A percentile compares a stretch with the other conserved stretches of the same genome.
phyloP scores from a whole-genome alignment of 345 rosid species.

The Murraya paniculata region DNA sequence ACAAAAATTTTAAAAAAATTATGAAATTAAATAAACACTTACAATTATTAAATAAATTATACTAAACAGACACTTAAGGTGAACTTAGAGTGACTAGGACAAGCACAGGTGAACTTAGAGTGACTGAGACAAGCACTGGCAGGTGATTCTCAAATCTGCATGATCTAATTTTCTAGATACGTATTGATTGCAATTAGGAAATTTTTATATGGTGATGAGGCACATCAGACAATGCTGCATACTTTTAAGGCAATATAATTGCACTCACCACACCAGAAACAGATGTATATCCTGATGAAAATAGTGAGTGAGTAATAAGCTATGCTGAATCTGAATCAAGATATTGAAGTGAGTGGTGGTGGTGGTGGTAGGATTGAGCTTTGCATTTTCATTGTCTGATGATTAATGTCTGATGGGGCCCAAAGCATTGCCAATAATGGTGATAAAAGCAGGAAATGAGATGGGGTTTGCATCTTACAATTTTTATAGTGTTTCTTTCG shows the following conservation, averaged over 20 bases:
- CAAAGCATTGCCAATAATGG: constrained; percentile 41
- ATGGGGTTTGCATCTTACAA: constrained; percentile 31
- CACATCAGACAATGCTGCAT: neutral
- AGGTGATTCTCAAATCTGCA: neutral
- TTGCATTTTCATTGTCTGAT: constrained; percentile 20
- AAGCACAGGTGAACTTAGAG: neutral
- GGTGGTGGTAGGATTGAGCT: constrained; percentile 29
- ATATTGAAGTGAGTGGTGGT: constrained; percentile 30
- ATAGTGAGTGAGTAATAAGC: constrained; percentile 34
- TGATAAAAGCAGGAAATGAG: constrained; percentile 26
- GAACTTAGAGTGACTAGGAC: neutral
- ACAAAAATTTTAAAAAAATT: no score
- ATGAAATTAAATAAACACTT: fast-evolving
- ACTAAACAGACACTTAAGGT: no score
- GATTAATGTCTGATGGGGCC: constrained; percentile 35
- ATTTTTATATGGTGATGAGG: neutral
- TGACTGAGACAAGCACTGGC: neutral
- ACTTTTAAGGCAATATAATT: neutral
- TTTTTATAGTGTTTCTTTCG: constrained; percentile 21
- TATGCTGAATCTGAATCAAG: constrained; percentile 23
- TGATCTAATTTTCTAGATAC: neutral
- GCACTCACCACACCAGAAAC: neutral
- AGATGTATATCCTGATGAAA: constrained; percentile 13
- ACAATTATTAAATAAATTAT: no score
- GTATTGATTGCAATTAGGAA: neutral